Evolutionary conservation across 768 basidiomycete species (phyloP).

Genomic region (Mycena filopes): DNA sequence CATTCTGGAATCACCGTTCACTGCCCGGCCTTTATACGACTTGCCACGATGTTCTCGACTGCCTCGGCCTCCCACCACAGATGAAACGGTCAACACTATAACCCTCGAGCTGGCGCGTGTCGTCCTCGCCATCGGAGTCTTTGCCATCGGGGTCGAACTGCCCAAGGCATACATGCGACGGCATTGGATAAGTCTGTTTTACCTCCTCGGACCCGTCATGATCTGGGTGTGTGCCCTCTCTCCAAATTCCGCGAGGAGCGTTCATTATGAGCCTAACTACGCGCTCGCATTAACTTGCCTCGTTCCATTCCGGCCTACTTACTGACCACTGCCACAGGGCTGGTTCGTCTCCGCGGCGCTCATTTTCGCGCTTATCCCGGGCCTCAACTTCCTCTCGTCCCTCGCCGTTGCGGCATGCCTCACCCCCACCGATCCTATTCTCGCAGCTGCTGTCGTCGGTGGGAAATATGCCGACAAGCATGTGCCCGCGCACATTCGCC

Average conservation of each 20-base stretch:
- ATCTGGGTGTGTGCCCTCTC: slow-evolving; percentile 69
- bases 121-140: slow-evolving; percentile 95
- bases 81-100: slow-evolving; percentile 71
- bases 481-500: slow-evolving; percentile 84
- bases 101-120: slow-evolving; percentile 93
- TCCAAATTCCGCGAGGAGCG: no score
- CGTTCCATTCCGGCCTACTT: slow-evolving; percentile 19
- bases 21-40: not conserved
- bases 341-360: slow-evolving; percentile 94
- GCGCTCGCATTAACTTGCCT: no score
- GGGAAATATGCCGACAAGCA: slow-evolving; percentile 99
- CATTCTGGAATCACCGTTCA: not conserved
- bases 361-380: slow-evolving; percentile 92
- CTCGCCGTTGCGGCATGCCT: slow-evolving; percentile 93
- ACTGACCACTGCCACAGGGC: slow-evolving; percentile 59
- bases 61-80: slow-evolving; percentile 30
- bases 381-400: slow-evolving; percentile 88
- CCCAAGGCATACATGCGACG: slow-evolving; percentile 93
- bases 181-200: slow-evolving; percentile 93
- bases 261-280: no score
- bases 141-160: slow-evolving; percentile 97
- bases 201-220: slow-evolving; percentile 86
- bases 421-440: slow-evolving; percentile 94
- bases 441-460: slow-evolving; percentile 92
- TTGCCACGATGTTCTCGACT: not conserved